Evolutionary conservation across 148 eudicot species (phyloP), one percentile per base, ranked within the genome.

Genomic region (Diospyros lotus): DNA sequence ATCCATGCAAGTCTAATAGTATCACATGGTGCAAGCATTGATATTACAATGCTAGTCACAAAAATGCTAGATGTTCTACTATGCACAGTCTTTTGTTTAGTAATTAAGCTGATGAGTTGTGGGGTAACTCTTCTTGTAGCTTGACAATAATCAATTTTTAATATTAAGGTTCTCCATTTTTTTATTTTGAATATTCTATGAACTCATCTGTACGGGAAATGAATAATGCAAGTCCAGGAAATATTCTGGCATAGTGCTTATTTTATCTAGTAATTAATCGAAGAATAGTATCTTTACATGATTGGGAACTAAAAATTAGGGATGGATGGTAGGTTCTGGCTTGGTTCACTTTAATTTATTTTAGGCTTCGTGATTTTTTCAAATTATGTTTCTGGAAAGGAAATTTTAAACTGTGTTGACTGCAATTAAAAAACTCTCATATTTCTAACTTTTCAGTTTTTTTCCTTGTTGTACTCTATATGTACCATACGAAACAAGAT

Each of bases 401-500:
- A 55, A 53, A 38, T 69, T 4, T 15, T n/a, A 61, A 50, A 38
- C 68, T 46, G 46, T 45, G 68, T 76, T 48, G 43, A 68, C 10
- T 4, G 38, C 15, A 68, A 42, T 66, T 78, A 50, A 39, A 10
- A 28, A 65, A 66, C 68, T 2, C 56, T 41, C 38, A 5, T 4
- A 7, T 40, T 39, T 9, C 55, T 58, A 6, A 11, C 5, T 39
- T 39, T 46, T 11, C 50, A 48, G 11, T 12, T 66, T 73, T 6
- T 64, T n/a, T 61, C 6, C 58, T 73, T 76, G 4, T 56, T 3
- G 41, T n/a, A 14, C 52, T 45, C 17, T 76, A 77, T 76, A 9
- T 74, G 66, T 58, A 60, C 73, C 54, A 45, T 79, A 95, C 96
- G 97, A 86, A 66, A 82, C 70, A 71, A 84, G 82, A 58, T 75